Evolutionary conservation across 495 filamentous ascomycete genomes (phyloP), one percentile per base, ranked within the genome.

Genomic region (Talaromyces stipitatus): DNA sequence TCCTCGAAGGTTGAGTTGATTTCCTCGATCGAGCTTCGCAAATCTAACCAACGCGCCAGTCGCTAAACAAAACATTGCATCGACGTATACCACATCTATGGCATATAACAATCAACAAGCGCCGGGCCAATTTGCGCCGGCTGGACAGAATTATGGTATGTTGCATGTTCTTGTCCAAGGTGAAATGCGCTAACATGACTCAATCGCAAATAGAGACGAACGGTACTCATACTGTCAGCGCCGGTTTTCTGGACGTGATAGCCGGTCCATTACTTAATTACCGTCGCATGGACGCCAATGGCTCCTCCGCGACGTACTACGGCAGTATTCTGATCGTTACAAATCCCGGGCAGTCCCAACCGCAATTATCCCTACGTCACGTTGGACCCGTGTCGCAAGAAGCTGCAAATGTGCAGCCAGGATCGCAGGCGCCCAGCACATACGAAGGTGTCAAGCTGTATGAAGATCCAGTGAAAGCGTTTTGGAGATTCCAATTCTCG

Each of bases 211-310:
- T 18, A 48, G 45, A 26, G 24, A 26, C 23, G 26, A 45, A 55
- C 32, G 30, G 52, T 36, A 24, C 28, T 24, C 6, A 20, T 30
- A 24, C 10, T 59, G 62, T 23, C 72, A 79, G 52, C 76, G 71
- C 50, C 69, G 26, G 22, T 6, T 51, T 26, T 51, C 24, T 83
- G 54, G 80, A 91, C 57, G 76, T 95, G 18, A 75, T 88, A 30
- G 89, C 85, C 62, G 91, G 91, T 12, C 91, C 91, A 8, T 69
- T 95, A 56, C 70, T 96, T 62, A 95, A 95, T 69, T 90, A 92
- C 68, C 82, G 85, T 60, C 84, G 85, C 64, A 94, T 91, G 88
- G 85, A 85, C 69, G 79, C 80, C 41, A 75, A 72, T 51, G 63
- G 66, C n/a, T 60, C 69, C 10, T 64, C 68, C 9, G 71, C 81